Conservation (phyloP, 495 filamentous ascomycete genomes). For the Hypoxylon crocopeplum region DNA sequence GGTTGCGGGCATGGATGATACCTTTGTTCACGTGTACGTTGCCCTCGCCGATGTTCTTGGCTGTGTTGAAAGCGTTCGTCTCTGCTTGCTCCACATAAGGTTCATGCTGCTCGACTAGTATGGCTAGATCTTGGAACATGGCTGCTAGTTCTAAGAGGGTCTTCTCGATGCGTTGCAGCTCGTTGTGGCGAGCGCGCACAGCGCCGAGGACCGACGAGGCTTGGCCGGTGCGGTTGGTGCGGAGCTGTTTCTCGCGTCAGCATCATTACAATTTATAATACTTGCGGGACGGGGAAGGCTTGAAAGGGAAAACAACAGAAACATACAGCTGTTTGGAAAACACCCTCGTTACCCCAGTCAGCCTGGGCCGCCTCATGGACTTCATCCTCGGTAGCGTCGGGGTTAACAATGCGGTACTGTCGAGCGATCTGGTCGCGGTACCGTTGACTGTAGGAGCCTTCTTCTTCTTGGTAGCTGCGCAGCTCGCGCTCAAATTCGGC, state of each 20-base stretch:
- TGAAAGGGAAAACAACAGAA: constrained; percentile 1
- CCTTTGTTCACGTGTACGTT: constrained; percentile 68
- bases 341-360: constrained; percentile 75
- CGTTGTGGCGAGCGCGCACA: constrained; percentile 77
- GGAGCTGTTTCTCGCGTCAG: constrained; percentile 59
- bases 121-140: constrained; percentile 72
- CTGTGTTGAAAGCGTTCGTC: constrained; percentile 61
- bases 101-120: constrained; percentile 70
- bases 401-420: constrained; percentile 79
- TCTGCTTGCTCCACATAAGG: constrained; percentile 60
- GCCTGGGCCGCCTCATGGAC: constrained; percentile 67
- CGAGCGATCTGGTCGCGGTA: constrained; percentile 75
- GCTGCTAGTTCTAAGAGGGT: constrained; percentile 68
- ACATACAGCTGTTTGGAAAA: constrained; percentile 77
- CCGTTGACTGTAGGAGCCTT: constrained; percentile 66
- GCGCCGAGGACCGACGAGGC: constrained; percentile 71
- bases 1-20: constrained; percentile 61
- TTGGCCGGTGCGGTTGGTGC: constrained; percentile 70
- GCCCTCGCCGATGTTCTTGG: constrained; percentile 63
- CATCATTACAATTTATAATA: not conserved
- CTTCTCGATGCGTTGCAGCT: constrained; percentile 73
- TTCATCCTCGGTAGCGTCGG: constrained; percentile 69
- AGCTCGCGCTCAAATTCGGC: constrained; percentile 67
- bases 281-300: not conserved
- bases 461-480: constrained; percentile 67